Evolutionary conservation across 164 flowering plant species (phyloP), one percentile per base, ranked within the genome.

Genomic region (Chimonanthus praecox): DNA sequence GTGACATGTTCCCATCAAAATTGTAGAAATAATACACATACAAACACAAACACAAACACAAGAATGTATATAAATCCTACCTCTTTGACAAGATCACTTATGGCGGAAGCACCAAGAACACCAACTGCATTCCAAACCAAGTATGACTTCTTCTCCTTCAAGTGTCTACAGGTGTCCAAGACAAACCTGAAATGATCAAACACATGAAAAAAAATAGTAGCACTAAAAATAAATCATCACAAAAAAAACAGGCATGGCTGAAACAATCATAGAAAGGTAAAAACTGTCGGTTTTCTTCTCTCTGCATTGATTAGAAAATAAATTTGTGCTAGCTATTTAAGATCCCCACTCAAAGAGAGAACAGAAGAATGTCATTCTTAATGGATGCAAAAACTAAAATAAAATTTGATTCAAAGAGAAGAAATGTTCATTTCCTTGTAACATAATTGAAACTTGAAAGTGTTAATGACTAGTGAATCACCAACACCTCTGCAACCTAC

Each of bases 41-140:
- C 21, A 20, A 0, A 20, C 21, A 20, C 21, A 20, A 20, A 8
- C 0, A 10, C 68, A 44, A 16, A 65, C 49, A 47, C 49, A 47
- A 6, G 33, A 49, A 67, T 16, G 16, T 49, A 72, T 60, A 49
- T 49, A 47, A 73, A 8, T 0, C 51, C 72, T 86, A 95, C 97
- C 97, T 93, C 99, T 70, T 86, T 88, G 71, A 95, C 80, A 33
- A 95, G 89, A 82, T 95, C 94, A 68, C 85, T 85, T 51, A 93
- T 69, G 13, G 94, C 94, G 78, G 90, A 79, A 63, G 88, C 78
- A 67, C 99, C 98, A 21, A 95, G 88, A 76, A 92, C 87, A 69
- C 94, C 96, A 20, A 90, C 92, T 78, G 97, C 97, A 71, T 88
- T 83, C 78, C 88, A 89, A 15, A 95, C 82, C 78, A 95, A 81